Evolutionary conservation across 768 basidiomycete genomes (phyloP).

Genomic region (Mycena crocata): DNA sequence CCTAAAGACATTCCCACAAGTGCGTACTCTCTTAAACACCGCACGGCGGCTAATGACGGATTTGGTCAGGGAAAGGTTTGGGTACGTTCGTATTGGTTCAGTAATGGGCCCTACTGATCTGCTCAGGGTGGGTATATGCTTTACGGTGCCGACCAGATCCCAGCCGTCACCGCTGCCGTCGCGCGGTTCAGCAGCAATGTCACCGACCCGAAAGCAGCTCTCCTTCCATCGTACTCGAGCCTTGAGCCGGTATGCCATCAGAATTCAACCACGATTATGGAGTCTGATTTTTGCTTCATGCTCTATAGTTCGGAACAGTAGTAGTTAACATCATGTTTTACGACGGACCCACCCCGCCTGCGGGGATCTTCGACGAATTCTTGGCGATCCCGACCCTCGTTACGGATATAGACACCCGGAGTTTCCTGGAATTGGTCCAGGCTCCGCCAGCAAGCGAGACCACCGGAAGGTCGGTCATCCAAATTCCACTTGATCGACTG

Average conservation of each 20-base stretch:
- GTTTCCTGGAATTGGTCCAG: constrained; percentile 55
- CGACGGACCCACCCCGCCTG: constrained; percentile 62
- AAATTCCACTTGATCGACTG: background rate
- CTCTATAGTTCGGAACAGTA: constrained; percentile 26
- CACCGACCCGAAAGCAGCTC: constrained; percentile 62
- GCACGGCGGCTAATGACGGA: constrained; percentile 18
- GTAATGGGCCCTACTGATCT: background rate
- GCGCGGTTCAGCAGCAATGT: constrained; percentile 53
- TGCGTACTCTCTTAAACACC: background rate
- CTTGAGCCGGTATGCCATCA: constrained; percentile 52
- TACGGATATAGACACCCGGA: constrained; percentile 53
- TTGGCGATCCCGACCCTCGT: constrained; percentile 54
- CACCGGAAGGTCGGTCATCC: constrained; percentile 39
- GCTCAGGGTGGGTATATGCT: constrained; percentile 62
- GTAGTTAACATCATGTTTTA: constrained; percentile 64
- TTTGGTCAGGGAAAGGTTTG: constrained; percentile 56
- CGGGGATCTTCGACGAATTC: constrained; percentile 65
- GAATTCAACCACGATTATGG: background rate
- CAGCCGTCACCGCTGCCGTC: constrained; percentile 49
- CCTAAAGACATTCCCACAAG: constrained; percentile 63
- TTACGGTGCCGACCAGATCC: constrained; percentile 37
- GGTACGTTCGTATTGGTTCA: constrained; percentile 50
- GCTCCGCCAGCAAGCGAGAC: constrained; percentile 51
- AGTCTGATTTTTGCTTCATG: background rate
- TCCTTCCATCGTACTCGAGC: constrained; percentile 60